Evolutionary conservation across 768 basidiomycete species (phyloP).

Genomic region (Russula griseocarnosa): DNA sequence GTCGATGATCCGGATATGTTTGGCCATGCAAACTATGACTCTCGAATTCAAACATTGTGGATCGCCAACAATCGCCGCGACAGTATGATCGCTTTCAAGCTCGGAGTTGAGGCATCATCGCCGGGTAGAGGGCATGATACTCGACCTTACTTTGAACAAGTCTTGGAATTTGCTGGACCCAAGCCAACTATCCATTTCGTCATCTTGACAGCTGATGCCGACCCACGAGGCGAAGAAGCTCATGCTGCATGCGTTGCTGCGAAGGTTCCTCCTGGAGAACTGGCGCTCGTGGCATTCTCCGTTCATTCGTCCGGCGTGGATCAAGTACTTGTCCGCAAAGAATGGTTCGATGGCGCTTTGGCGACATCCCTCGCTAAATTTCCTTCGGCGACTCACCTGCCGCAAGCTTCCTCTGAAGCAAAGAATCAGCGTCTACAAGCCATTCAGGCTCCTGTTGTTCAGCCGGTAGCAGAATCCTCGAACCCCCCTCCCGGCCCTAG

Average conservation of each 20-base stretch:
- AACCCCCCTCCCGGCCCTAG: conserved; percentile 36
- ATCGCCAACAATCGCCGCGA: conserved; percentile 81
- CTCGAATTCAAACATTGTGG: conserved; percentile 83
- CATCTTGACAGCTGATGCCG: conserved; percentile 78
- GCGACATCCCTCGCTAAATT: conserved; percentile 54
- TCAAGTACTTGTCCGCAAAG: conserved; percentile 79
- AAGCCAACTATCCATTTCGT: conserved; percentile 88
- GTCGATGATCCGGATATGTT: conserved; percentile 83
- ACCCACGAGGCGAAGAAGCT: conserved; percentile 77
- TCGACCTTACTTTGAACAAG: conserved; percentile 69
- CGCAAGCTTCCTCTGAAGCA: conserved; percentile 31
- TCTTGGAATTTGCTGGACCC: conserved; percentile 76
- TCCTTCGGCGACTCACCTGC: conserved; percentile 42
- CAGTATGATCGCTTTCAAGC: conserved; percentile 76
- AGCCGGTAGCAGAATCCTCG: conserved; percentile 26
- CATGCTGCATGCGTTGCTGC: conserved; percentile 81
- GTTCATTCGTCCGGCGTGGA: conserved; percentile 90
- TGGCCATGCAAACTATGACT: conserved; percentile 81
- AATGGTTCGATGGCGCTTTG: conserved; percentile 77
- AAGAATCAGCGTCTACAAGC: conserved; percentile 28
- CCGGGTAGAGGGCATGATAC: conserved; percentile 58
- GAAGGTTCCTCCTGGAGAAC: conserved; percentile 68
- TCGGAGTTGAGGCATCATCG: conserved; percentile 59
- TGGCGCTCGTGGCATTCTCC: conserved; percentile 81
- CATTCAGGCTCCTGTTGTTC: conserved; percentile 25